A percentile compares a stretch with the other conserved stretches of the same genome.
Evolutionary conservation across 495 filamentous ascomycete species (phyloP).

Genomic region (Platismatia glauca): DNA sequence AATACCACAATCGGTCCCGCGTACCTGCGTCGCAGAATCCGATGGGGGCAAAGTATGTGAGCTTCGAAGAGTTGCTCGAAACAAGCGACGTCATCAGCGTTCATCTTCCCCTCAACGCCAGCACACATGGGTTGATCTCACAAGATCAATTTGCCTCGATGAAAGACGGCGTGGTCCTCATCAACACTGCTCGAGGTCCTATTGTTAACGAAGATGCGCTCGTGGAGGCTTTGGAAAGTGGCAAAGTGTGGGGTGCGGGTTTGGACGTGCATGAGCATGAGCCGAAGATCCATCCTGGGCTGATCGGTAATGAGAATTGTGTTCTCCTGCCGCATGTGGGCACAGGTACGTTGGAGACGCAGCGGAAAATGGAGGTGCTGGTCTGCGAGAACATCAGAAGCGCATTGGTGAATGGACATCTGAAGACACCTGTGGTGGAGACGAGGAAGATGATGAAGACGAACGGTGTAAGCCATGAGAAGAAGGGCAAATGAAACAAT

Average conservation of each 20-base stretch:
- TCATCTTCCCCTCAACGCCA: conserved; percentile 64
- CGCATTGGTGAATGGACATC: conserved; percentile 53
- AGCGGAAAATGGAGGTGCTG: conserved; percentile 72
- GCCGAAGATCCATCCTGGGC: conserved; percentile 58
- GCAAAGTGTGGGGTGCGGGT: conserved; percentile 61
- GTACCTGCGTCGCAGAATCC: conserved; percentile 43
- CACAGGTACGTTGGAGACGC: conserved; percentile 55
- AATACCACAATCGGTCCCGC: conserved; percentile 60
- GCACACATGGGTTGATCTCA: conserved; percentile 58
- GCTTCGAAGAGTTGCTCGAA: conserved; percentile 42
- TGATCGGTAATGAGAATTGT: conserved; percentile 59
- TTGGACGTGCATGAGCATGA: conserved; percentile 69
- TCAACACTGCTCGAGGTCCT: conserved; percentile 67
- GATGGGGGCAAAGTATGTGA: conserved; percentile 22
- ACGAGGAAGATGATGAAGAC: conserved; percentile 37
- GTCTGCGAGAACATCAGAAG: conserved; percentile 57
- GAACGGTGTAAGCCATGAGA: neutral
- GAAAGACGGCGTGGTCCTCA: conserved; percentile 54
- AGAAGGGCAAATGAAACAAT: neutral
- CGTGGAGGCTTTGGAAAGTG: conserved; percentile 53
- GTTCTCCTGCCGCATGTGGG: conserved; percentile 78
- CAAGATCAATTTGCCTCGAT: conserved; percentile 53
- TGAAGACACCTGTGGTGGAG: conserved; percentile 65
- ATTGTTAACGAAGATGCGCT: conserved; percentile 66
- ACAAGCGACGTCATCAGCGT: conserved; percentile 64